Base-by-base conservation (phyloP, 2,329 filamentous ascomycete species). In the Aspergillus brasiliensis region DNA sequence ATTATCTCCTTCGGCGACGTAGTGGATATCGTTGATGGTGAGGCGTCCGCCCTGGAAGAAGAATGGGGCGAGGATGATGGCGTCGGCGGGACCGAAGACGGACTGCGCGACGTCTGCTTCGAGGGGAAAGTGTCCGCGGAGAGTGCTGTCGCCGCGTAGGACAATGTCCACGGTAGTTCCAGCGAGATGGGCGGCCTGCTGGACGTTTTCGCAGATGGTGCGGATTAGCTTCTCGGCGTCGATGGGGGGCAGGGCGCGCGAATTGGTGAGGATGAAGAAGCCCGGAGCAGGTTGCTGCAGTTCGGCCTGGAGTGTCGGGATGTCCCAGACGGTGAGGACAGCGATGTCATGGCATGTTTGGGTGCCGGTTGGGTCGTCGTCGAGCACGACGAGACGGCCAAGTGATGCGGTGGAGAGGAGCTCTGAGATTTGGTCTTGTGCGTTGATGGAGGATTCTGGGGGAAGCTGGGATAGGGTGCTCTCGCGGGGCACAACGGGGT, bases 181-280 rank as follows among this genome's bases (percentile, higher is more conserved):
- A 0, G 77, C 74, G 3, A 73, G 69, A 2, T 69, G 67, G 0
- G 81, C 80, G 0, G 83, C 84, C 8, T 70, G 56, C 19, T 79
- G 71, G 3, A 87, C 65, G 60, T 84, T 84, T 3, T 65, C 64
- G 64, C 82, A 85, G 52, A 87, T 85, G 19, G 80, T 78, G 7
- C 68, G 66, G 64, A 85, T 82, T 1, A 87, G 77, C 0, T 67
- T 62, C 15, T 77, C 73, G 0, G 84, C 84, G 46, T 81, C 77
- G 0, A 69, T 67, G 0, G 83, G 79, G 19, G 81, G 82, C 2
- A 86, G 71, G 0, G 85, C 84, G 4, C 84, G 81, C 3, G 83
- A 85, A 67, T 86, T 86, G 34, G 84, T 86, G 5, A 86, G 75
- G 62, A 86, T 85, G 73, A 87, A 86, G 77, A 87, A 86, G 17